Evolutionary conservation across 2,329 filamentous ascomycete genomes (phyloP).

Genomic region (Pseudocercospora fijiensis): DNA sequence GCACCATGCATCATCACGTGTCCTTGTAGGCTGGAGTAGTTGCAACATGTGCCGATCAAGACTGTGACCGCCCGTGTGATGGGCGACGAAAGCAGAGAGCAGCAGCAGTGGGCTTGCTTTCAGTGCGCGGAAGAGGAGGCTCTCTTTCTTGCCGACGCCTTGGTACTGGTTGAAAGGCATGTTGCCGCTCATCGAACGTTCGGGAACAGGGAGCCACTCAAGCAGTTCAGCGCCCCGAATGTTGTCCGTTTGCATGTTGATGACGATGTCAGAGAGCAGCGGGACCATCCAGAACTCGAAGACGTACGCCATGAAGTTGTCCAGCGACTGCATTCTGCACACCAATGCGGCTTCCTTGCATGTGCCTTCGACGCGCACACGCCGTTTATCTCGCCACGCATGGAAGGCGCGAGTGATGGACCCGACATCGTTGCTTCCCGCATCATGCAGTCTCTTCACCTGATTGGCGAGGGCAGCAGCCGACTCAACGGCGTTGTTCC

Average conservation of each 20-base stretch:
- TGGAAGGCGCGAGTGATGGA: conserved; percentile 16
- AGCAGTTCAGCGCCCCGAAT: conserved; percentile 31
- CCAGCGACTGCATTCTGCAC: conserved; percentile 25
- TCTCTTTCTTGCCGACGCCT: conserved; percentile 34
- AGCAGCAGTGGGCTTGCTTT: conserved; percentile 13
- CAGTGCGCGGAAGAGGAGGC: conserved; percentile 13
- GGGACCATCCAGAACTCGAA: conserved; percentile 18
- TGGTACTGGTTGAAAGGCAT: conserved; percentile 36
- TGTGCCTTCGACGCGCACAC: conserved; percentile 19
- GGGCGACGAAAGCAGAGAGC: conserved; percentile 3
- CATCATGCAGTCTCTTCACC: conserved; percentile 21
- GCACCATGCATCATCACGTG: background rate
- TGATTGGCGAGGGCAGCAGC: conserved; percentile 31
- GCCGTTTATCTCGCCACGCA: conserved; percentile 26
- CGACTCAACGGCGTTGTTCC: conserved; percentile 30
- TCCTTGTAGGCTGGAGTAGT: background rate
- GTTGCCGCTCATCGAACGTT: conserved; percentile 26
- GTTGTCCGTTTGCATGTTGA: conserved; percentile 18
- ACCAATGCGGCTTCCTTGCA: conserved; percentile 23
- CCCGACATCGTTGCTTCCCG: background rate
- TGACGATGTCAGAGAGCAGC: conserved; percentile 11
- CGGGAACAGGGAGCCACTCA: conserved; percentile 35
- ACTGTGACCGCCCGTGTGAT: background rate
- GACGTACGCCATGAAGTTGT: conserved; percentile 15
- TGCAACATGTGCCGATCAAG: background rate